Evolutionary conservation across 2,329 filamentous ascomycete species (phyloP).

Genomic region (Raffaelea deltoideospora): DNA sequence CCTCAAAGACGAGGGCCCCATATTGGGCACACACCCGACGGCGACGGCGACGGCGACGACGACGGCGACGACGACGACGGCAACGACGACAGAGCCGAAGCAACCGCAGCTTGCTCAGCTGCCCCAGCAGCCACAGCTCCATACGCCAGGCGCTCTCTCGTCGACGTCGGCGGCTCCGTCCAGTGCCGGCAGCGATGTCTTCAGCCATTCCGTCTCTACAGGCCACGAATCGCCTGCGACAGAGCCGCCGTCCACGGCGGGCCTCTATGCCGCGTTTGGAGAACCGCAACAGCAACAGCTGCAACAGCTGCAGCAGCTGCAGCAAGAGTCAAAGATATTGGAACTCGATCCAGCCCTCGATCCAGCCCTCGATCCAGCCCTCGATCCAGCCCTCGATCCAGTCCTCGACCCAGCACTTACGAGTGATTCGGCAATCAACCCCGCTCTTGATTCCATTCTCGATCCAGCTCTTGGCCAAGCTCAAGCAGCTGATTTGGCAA

Average conservation of each 20-base stretch:
- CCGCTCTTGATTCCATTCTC: no score
- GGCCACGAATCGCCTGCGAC: background rate
- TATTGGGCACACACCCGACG: background rate
- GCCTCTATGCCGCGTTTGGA: no score
- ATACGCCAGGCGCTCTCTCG: constrained; percentile 4
- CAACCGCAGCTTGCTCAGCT: background rate
- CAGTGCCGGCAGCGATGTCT: constrained; percentile 5
- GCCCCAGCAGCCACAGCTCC: background rate
- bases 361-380: no score
- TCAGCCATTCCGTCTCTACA: background rate
- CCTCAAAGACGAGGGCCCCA: constrained; percentile 3
- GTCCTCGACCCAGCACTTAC: no score
- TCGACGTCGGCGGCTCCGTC: constrained; percentile 1
- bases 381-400: no score
- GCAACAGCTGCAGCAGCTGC: no score
- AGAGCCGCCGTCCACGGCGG: background rate
- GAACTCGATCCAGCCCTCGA: no score
- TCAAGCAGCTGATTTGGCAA: no score
- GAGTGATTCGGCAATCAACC: no score
- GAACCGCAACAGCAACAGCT: no score
- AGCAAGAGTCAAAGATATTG: no score
- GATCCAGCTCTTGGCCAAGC: no score
- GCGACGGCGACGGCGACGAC: background rate
- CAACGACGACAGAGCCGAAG: background rate
- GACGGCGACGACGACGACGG: background rate